A percentile compares a stretch with the other conserved stretches of the same genome.
Evolutionary conservation across 305 asterid genomes (phyloP).

Genomic region (Fraxinus sp.): DNA sequence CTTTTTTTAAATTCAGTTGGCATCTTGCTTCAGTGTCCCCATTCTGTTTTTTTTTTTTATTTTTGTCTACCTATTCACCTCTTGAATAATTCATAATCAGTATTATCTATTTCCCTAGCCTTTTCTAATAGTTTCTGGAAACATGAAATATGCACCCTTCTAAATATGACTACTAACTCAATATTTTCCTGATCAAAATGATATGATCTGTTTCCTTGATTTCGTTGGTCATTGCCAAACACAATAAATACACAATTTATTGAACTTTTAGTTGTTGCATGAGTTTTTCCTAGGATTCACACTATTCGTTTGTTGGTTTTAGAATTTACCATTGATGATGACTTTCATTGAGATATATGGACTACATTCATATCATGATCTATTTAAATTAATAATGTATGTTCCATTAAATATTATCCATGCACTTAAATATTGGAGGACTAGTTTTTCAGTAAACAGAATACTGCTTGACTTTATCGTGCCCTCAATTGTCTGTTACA

Average conservation of each 20-base stretch:
- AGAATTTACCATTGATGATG: neutral
- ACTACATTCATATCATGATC: neutral
- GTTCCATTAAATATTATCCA: neutral
- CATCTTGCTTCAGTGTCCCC: neutral
- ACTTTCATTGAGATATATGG: neutral
- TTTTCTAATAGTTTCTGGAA: neutral
- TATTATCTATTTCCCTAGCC: neutral
- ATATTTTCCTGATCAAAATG: neutral
- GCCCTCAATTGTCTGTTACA: neutral
- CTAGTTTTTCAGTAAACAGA: neutral
- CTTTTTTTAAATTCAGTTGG: neutral
- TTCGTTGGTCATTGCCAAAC: neutral
- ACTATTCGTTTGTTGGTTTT: neutral
- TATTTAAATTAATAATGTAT: neutral
- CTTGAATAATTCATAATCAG: neutral
- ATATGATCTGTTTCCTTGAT: neutral
- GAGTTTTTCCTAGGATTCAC: neutral
- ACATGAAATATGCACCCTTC: neutral
- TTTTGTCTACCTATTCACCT: neutral
- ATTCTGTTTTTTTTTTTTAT: neutral
- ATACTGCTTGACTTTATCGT: neutral
- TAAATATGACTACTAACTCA: neutral
- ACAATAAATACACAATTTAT: neutral
- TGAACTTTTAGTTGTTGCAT: neutral
- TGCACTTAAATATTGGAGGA: neutral